Evolutionary conservation across 2,329 filamentous ascomycete species (phyloP).

Genomic region (Pseudopithomyces chartarum): DNA sequence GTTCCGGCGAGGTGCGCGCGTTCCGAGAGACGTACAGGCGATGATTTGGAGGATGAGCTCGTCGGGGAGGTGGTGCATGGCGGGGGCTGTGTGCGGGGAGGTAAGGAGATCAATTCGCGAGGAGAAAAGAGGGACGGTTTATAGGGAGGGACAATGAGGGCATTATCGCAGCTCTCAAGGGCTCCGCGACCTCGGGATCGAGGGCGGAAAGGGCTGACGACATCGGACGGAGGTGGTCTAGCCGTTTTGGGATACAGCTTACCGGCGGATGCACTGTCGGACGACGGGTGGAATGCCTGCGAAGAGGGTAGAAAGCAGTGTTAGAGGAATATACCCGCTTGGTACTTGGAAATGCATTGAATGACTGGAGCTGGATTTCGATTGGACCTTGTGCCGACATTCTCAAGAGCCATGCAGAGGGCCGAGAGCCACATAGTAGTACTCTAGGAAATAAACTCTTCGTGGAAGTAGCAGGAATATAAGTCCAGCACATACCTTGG

Average conservation of each 20-base stretch:
- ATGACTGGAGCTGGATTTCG: too few species aligned
- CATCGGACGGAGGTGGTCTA: constrained; percentile 8
- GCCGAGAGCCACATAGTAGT: too few species aligned
- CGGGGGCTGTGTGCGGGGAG: not conserved
- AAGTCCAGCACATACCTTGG: too few species aligned
- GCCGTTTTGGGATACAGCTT: not conserved
- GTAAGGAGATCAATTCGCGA: not conserved
- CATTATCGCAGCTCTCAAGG: constrained; percentile 14
- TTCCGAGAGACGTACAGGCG: constrained; percentile 41
- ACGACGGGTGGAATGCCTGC: too few species aligned
- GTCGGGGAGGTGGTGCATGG: constrained; percentile 36
- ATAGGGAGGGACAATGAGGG: constrained; percentile 9
- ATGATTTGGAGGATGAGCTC: constrained; percentile 53
- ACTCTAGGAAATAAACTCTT: too few species aligned
- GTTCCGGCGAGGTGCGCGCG: constrained; percentile 12
- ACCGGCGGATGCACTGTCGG: too few species aligned
- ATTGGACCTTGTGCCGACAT: not conserved
- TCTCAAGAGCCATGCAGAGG: too few species aligned
- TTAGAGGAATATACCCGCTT: too few species aligned
- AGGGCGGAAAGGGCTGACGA: constrained; percentile 26
- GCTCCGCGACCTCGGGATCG: constrained; percentile 11
- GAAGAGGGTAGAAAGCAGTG: too few species aligned
- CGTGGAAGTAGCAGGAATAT: too few species aligned
- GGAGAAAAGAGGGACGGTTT: not conserved
- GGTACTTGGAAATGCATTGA: too few species aligned